These are phyloP conservation scores for Jacaranda mimosifolia DNA, from an alignment of 257 asterid species.

Conservation along the genomic window DNA sequence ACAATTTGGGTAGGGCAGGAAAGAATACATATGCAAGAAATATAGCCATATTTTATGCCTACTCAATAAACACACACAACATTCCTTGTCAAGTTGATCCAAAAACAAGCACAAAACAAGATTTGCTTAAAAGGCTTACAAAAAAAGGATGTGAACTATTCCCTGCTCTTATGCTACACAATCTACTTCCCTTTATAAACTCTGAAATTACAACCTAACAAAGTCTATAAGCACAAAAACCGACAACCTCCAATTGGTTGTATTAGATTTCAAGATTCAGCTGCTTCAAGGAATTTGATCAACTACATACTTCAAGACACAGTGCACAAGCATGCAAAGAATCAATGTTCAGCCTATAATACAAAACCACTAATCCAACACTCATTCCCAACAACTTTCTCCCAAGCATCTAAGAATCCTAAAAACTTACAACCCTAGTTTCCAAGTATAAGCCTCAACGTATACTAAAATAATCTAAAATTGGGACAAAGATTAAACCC, in stretches of 20 bases:
- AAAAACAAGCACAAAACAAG: neutral
- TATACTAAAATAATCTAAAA: neutral
- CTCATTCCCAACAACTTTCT: neutral
- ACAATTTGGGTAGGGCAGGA: neutral
- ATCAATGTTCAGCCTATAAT: neutral
- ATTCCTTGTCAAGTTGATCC: neutral
- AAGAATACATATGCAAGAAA: neutral
- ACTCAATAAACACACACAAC: neutral
- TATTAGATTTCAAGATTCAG: neutral
- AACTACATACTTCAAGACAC: neutral
- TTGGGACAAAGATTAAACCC: neutral
- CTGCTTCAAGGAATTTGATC: slow-evolving; percentile 20
- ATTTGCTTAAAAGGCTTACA: slow-evolving; percentile 19
- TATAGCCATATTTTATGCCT: too few species aligned
- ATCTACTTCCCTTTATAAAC: neutral
- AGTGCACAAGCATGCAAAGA: slow-evolving; percentile 10
- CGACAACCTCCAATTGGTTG: neutral
- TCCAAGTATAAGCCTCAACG: neutral
- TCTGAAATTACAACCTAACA: neutral
- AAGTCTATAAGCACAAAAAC: neutral
- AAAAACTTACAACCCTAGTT: slow-evolving; percentile 21
- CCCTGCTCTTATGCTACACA: slow-evolving; percentile 14
- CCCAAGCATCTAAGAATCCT: slow-evolving; percentile 21
- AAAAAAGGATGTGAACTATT: neutral
- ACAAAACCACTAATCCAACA: neutral